These are phyloP conservation scores for Lolium rigidum DNA, from an alignment of 176 grass and related monocot species.

Conservation along the genomic window DNA sequence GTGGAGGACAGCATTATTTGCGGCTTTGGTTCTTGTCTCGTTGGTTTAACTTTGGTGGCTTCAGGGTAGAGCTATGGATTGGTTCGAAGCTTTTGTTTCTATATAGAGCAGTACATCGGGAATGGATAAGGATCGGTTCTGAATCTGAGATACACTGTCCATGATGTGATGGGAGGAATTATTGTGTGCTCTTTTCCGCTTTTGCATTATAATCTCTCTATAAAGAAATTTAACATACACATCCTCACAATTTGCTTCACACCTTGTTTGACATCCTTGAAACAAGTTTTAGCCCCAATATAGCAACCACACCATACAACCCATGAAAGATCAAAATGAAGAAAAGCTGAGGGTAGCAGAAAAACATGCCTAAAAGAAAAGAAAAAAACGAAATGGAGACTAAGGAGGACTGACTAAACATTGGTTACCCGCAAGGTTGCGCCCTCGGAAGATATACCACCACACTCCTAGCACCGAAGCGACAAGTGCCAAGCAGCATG, in stretches of 20 bases:
- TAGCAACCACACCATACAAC: no score
- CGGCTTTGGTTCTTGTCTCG: background rate
- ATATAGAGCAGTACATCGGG: conserved; percentile 1
- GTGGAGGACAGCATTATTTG: conserved; percentile 62
- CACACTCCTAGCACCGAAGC: no score
- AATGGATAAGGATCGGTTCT: conserved; percentile 66
- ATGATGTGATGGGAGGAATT: background rate
- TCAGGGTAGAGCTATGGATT: background rate
- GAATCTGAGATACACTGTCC: conserved; percentile 29
- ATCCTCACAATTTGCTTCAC: background rate
- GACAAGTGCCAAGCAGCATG: no score
- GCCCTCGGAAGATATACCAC: no score
- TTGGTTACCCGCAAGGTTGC: no score
- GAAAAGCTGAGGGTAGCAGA: no score
- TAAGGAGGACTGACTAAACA: no score
- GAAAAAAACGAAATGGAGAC: no score
- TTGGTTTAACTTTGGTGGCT: background rate
- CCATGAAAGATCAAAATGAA: no score
- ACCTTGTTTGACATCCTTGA: no score
- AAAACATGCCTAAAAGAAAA: no score
- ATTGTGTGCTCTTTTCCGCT: background rate
- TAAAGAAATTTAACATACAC: background rate
- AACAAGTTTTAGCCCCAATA: no score
- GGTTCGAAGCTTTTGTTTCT: background rate
- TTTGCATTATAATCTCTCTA: background rate